These are phyloP conservation scores for Handroanthus guayacan DNA, from an alignment of 257 asterid genomes.

Conservation along the genomic window DNA sequence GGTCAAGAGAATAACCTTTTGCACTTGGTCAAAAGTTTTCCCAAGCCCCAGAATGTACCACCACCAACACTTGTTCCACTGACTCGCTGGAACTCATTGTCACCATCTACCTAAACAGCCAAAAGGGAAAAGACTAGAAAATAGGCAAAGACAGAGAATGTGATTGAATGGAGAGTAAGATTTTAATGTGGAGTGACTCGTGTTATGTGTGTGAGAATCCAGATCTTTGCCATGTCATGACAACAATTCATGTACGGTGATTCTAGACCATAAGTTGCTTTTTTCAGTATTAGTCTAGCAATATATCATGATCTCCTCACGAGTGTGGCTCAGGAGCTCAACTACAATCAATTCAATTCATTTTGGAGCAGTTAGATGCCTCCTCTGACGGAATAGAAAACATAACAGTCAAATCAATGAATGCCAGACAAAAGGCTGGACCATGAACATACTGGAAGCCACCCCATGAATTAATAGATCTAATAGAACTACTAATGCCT, in stretches of 20 bases:
- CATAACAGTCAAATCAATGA: not conserved
- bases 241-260: not conserved
- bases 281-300: not conserved
- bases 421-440: constrained; percentile 3
- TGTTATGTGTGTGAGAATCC: not conserved
- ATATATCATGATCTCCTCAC: not conserved
- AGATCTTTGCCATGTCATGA: not conserved
- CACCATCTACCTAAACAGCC: constrained; percentile 82
- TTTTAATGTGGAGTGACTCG: not conserved
- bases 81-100: constrained; percentile 76
- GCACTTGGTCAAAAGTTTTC: constrained; percentile 91
- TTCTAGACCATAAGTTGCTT: not conserved
- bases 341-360: not conserved
- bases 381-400: not conserved
- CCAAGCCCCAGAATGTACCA: constrained; percentile 98
- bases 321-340: not conserved
- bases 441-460: not conserved
- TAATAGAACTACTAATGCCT: not conserved
- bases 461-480: not conserved
- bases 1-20: constrained; percentile 61
- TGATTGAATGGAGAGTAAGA: not conserved
- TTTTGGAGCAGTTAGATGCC: not conserved
- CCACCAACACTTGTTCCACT: constrained; percentile 99
- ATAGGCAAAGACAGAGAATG: constrained; percentile 2
- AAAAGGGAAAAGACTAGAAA: constrained; percentile 26